Evolutionary conservation across 306 rosid species (phyloP).

Genomic region (Leucaena leucocephala): DNA sequence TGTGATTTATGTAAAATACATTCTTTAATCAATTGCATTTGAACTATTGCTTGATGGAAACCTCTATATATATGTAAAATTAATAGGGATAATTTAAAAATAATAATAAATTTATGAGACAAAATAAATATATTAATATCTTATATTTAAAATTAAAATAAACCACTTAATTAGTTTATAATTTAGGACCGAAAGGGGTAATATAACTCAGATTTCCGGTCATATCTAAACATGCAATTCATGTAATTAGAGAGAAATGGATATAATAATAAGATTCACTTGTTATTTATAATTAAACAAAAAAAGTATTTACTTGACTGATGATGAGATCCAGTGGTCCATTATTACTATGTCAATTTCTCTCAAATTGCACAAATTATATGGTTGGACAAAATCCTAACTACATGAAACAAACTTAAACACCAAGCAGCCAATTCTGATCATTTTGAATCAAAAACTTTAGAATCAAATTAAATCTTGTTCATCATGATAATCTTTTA

Average conservation of each 20-base stretch:
- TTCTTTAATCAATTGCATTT: no score
- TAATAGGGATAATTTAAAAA: no score
- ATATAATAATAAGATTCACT: background rate
- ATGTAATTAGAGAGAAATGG: background rate
- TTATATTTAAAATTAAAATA: no score
- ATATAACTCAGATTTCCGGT: background rate
- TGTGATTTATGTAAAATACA: no score
- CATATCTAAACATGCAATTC: background rate
- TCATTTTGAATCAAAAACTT: background rate
- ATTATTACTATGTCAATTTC: background rate
- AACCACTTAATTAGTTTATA: no score
- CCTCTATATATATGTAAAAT: no score
- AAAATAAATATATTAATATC: no score
- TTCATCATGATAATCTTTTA: background rate
- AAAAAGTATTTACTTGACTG: background rate
- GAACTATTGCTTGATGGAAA: no score
- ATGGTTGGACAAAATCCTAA: background rate
- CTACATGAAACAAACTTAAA: slow-evolving; percentile 3
- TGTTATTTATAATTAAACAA: background rate
- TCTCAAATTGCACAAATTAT: background rate
- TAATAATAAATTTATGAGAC: no score
- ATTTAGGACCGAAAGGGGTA: no score
- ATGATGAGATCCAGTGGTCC: background rate
- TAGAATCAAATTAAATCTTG: slow-evolving; percentile 25
- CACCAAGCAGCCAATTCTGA: background rate